phyloP scores from a whole-genome alignment of 2,329 filamentous ascomycete species.

The Aureobasidium melanogenum region DNA sequence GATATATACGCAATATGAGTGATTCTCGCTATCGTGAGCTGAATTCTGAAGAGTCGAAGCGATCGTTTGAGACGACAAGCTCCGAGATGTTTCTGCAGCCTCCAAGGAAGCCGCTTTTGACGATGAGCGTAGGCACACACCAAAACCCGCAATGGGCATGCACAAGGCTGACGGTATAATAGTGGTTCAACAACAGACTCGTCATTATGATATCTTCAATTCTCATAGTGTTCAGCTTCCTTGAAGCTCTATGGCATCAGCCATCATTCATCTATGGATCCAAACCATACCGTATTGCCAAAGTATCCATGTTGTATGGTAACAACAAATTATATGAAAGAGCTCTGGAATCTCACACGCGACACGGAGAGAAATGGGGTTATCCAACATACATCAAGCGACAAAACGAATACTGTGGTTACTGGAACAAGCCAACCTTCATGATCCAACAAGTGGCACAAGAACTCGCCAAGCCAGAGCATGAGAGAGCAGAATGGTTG shows the following conservation, averaged over 20 bases:
- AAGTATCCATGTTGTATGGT: constrained; percentile 10
- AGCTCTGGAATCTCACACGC: constrained; percentile 25
- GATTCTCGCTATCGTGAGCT: background rate
- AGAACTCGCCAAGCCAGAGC: constrained; percentile 22
- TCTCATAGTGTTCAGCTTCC: background rate
- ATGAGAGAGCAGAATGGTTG: constrained; percentile 23
- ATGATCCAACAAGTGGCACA: constrained; percentile 20
- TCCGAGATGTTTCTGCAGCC: background rate
- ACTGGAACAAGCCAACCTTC: constrained; percentile 29
- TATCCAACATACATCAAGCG: constrained; percentile 24
- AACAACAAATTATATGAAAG: constrained; percentile 24
- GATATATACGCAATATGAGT: background rate
- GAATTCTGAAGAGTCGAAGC: background rate
- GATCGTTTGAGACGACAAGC: constrained; percentile 1
- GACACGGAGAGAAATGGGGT: constrained; percentile 25
- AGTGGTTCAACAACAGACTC: constrained; percentile 3
- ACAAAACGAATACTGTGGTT: constrained; percentile 20
- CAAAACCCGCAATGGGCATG: too few relatives aligned
- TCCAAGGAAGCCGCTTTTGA: background rate
- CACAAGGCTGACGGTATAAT: background rate
- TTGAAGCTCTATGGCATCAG: background rate
- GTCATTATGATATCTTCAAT: background rate
- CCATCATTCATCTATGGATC: background rate
- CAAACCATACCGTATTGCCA: constrained; percentile 2
- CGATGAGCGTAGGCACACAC: background rate